Evolutionary conservation across 1,284 basidiomycete genomes (phyloP).

Genomic region (Tausonia pullulans): DNA sequence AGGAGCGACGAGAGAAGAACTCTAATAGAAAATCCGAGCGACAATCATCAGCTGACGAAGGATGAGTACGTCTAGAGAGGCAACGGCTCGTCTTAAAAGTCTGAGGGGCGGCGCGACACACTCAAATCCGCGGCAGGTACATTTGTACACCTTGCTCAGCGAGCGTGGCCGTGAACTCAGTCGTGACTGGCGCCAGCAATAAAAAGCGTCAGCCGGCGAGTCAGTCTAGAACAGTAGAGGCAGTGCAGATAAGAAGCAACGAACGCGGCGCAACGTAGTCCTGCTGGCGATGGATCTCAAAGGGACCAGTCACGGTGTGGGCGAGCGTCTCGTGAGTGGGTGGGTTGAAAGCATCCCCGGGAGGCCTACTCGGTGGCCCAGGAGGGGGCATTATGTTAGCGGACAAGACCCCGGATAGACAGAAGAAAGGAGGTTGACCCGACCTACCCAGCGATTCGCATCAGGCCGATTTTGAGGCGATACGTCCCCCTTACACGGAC

Average conservation of each 20-base stretch:
- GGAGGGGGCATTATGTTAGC: constrained; percentile 17
- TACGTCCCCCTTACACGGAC: constrained; percentile 64
- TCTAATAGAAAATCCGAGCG: neutral
- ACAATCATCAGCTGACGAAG: too few species aligned
- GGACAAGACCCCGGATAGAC: neutral
- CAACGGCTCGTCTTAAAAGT: neutral
- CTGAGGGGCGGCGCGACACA: neutral
- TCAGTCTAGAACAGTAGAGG: neutral
- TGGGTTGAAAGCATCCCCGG: constrained; percentile 44
- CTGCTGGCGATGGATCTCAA: constrained; percentile 59
- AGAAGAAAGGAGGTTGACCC: neutral
- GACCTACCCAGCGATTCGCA: constrained; percentile 65
- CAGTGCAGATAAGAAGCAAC: constrained; percentile 27
- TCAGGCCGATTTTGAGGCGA: constrained; percentile 58
- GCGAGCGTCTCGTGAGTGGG: constrained; percentile 46
- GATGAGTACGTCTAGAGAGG: neutral
- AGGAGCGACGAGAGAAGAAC: neutral
- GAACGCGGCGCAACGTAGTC: constrained; percentile 68
- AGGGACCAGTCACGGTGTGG: constrained; percentile 53
- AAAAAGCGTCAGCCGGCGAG: neutral
- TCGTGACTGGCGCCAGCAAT: neutral
- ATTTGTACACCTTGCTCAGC: constrained; percentile 10
- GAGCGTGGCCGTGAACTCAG: neutral
- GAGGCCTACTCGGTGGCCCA: constrained; percentile 29
- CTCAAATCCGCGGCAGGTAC: constrained; percentile 1